Base-by-base conservation (phyloP, 2,329 filamentous ascomycete genomes). In the Aureobasidium sp. region DNA sequence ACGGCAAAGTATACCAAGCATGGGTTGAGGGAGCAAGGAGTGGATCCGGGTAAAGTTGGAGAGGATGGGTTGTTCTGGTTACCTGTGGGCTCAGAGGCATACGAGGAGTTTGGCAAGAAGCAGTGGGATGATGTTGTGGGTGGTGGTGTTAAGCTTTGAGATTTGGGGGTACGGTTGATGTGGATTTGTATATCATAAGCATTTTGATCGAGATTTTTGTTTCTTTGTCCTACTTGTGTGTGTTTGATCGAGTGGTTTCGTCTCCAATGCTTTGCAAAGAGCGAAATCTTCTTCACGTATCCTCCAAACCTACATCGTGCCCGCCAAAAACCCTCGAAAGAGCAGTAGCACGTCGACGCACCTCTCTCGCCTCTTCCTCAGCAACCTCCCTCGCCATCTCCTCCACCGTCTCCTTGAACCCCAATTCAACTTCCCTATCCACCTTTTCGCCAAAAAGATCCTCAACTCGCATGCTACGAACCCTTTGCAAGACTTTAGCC, bases 1-100 rank as follows among this genome's bases (percentile, higher is more conserved):
- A 96, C 91, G 52, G 89, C 91, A 70, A 96, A 96, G 79, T 89
- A 95, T 77, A 88, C 92, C 75, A 96, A 96, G 75, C 84, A 88
- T 65, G 75, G 78, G 0, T 72, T 96, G 65, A 80, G 90, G n/a
- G 78, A 80, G 2, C 82, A 92, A 65, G 91, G 91, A 0, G 89
- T 93, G 0, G 83, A 90, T 68, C 88, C 87, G 0, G 74, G 70
- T 4, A 83, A 83, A 68, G 77, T 81, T 6, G 69, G 67, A 3
- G 66, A 66, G 6, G 81, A 84, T 65, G 71, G 70, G 45, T 78
- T 89, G 74, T 84, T 85, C 67, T 93, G 89, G 87, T 76, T 91
- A 17, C 82, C 80, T 67, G 81, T 79, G 0, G 82, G 83, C 27
- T 79, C 77, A 6, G 64, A 69, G n/a, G 64, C 60, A 0, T 96